Base-by-base conservation (phyloP, 768 basidiomycete genomes). In the Wakefieldia striispora region DNA sequence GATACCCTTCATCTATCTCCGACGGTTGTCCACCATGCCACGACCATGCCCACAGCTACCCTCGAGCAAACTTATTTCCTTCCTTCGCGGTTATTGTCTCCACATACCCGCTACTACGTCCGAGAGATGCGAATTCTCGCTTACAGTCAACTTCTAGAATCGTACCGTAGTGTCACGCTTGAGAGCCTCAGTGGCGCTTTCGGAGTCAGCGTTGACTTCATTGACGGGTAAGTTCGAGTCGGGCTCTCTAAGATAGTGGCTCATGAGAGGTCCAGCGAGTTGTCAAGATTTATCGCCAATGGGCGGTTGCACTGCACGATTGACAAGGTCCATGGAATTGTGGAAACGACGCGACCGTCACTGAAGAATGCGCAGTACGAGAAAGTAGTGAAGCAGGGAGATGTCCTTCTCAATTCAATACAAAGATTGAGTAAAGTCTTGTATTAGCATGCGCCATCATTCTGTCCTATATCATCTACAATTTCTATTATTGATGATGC, bases 41-140 rank as follows among this genome's bases (percentile, higher is more conserved):
- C 14, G 11, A 17, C 33, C 45, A 35, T 26, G 12, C 27, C 4
- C 42, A 50, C 58, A 91, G 93, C 94, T 16, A 86, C 86, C 13
- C 85, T 97, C 48, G 95, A 97, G 69, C 85, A 93, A 69, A 81
- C 80, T 1, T 82, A 88, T 61, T 84, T 98, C 55, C 70, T 92
- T n/a, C 87, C 93, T 12, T 94, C 90, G 3, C 88, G 91, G 36
- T 71, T 94, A 50, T 80, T 98, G 40, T 79, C 84, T 2, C 88
- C 86, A 0, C 97, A 98, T 66, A 79, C 91, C 1, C 82, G 90
- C 8, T 95, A 77, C 73, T 97, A 97, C 67, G 79, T 94, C 26
- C 86, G 95, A 50, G 95, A 97, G 69, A 93, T 97, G 91, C 85
- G 97, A 29, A 93, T 98, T 56, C 82, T 88, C 17, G 94, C 95